Evolutionary conservation across 176 grass and related monocot species (phyloP).

Genomic region (Oryza nivara): DNA sequence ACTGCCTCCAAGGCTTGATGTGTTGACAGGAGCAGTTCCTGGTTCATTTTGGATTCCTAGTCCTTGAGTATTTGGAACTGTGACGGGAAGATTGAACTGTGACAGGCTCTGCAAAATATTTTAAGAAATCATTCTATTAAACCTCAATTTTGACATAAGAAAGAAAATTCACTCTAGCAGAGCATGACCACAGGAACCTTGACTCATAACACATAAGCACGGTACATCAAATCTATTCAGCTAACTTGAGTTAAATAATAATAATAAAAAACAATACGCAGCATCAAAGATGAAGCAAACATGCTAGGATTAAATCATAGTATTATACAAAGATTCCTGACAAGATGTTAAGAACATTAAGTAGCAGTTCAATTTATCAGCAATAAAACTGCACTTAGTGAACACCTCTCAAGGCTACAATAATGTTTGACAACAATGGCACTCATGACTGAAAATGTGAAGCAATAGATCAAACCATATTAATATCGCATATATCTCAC

Average conservation of each 20-base stretch:
- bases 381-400: constrained; percentile 30
- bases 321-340: neutral
- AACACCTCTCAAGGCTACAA: constrained; percentile 24
- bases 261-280: constrained; percentile 37
- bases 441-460: constrained; percentile 30
- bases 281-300: constrained; percentile 20
- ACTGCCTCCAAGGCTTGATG: constrained; percentile 44
- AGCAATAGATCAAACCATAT: constrained; percentile 25
- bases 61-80: constrained; percentile 60
- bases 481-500: neutral
- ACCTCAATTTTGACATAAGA: constrained; percentile 27
- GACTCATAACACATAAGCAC: constrained; percentile 33
- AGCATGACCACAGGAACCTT: constrained; percentile 22
- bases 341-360: constrained; percentile 9
- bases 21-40: constrained; percentile 49
- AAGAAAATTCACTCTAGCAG: constrained; percentile 30
- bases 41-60: constrained; percentile 63
- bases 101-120: constrained; percentile 82
- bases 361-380: constrained; percentile 14
- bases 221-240: constrained; percentile 19
- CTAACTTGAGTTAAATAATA: constrained; percentile 12
- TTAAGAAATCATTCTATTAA: constrained; percentile 35
- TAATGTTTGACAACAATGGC: neutral
- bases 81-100: constrained; percentile 87
- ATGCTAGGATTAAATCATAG: constrained; percentile 31